phyloP scores from a whole-genome alignment of 2,329 filamentous ascomycete genomes.

The Cladosporium sphaerospermum region DNA sequence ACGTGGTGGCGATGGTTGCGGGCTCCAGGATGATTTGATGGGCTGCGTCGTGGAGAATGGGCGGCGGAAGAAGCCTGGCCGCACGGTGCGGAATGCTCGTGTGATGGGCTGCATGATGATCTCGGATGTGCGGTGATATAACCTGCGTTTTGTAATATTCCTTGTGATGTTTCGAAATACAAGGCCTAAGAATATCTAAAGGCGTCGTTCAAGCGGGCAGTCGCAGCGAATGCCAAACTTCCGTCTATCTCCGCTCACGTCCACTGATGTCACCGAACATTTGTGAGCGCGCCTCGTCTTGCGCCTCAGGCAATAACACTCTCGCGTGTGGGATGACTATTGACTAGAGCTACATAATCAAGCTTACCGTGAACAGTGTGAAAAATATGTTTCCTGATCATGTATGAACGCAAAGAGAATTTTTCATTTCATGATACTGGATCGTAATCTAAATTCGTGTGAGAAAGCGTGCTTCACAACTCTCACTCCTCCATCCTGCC shows the following conservation, averaged over 20 bases:
- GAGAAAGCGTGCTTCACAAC: neutral
- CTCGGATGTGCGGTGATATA: neutral
- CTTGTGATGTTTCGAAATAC: too few relatives aligned
- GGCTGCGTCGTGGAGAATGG: slow-evolving; percentile 30
- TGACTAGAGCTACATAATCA: too few relatives aligned
- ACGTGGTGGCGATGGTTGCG: slow-evolving; percentile 68
- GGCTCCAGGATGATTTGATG: slow-evolving; percentile 21
- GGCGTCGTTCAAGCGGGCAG: neutral
- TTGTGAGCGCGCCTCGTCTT: too few relatives aligned
- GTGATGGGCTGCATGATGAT: slow-evolving; percentile 20
- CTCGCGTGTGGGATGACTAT: too few relatives aligned
- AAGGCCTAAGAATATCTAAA: neutral
- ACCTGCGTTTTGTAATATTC: too few relatives aligned
- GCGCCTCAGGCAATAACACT: too few relatives aligned
- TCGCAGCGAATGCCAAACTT: neutral
- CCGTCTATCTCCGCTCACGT: neutral
- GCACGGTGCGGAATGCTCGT: slow-evolving; percentile 19
- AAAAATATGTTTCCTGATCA: too few relatives aligned
- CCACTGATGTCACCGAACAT: neutral
- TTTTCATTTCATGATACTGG: slow-evolving; percentile 9
- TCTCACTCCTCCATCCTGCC: slow-evolving; percentile 6
- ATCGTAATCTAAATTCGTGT: slow-evolving; percentile 12
- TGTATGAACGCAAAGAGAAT: neutral
- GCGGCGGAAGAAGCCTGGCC: slow-evolving; percentile 23
- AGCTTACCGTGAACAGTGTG: too few relatives aligned